Conservation (phyloP, 495 filamentous ascomycete genomes). For the Aspergillus taichungensis region DNA sequence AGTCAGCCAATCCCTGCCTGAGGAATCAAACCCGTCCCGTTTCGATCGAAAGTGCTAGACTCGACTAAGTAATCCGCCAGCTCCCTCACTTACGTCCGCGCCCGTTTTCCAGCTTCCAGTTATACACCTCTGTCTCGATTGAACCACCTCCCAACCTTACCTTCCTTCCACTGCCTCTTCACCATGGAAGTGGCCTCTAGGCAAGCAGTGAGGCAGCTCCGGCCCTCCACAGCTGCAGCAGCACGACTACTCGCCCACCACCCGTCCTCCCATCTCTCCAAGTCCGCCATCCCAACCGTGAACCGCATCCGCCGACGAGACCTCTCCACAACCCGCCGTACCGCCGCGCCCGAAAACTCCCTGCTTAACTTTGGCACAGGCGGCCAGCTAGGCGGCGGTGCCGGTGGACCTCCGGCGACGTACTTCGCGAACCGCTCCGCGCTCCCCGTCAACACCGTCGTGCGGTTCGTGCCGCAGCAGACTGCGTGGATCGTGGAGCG, state of each 20-base stretch:
- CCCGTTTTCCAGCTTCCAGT: too few relatives aligned
- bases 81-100: too few relatives aligned
- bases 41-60: too few relatives aligned
- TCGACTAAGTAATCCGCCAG: too few relatives aligned
- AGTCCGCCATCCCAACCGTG: constrained; percentile 13
- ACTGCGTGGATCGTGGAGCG: constrained; percentile 99
- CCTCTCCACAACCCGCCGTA: constrained; percentile 24
- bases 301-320: constrained; percentile 23
- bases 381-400: constrained; percentile 11
- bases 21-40: too few relatives aligned
- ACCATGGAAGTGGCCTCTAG: constrained; percentile 37
- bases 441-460: constrained; percentile 84
- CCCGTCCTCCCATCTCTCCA: constrained; percentile 12
- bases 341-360: constrained; percentile 28
- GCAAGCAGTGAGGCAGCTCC: constrained; percentile 30
- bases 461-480: constrained; percentile 97
- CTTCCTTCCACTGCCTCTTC: neutral
- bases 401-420: constrained; percentile 20
- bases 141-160: neutral
- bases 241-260: constrained; percentile 1
- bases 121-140: too few relatives aligned
- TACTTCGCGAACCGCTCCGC: constrained; percentile 53
- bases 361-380: constrained; percentile 15
- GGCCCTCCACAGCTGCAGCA: constrained; percentile 12
- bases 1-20: too few relatives aligned